Base-by-base conservation (phyloP, 139 green algal species). In the Penium margaritaceum region DNA sequence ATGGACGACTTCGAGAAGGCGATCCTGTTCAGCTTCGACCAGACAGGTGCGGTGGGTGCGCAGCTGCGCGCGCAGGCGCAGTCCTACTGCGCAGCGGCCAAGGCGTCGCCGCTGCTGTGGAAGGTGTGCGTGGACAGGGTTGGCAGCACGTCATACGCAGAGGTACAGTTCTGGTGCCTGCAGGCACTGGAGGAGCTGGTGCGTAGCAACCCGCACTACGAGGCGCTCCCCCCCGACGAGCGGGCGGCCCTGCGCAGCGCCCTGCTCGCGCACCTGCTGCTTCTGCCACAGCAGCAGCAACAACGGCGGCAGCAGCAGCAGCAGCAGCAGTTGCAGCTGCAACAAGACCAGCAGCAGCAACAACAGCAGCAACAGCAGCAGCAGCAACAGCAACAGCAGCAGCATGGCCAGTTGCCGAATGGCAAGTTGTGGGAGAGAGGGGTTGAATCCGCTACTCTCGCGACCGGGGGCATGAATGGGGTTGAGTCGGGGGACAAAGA, bases 81-180 rank as follows among this genome's bases (percentile, higher is more conserved):
- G 21, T 72, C 72, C 0, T 95, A 90, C 70, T 81, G 89, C 21
- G 66, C 78, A 12, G 63, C 84, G n/a, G 71, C 89, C 5, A 89
- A 88, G 58, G 43, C 63, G 5, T 86, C 75, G 0, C 80, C 85
- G 19, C 79, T 90, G 2, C 82, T 76, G 41, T 95, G 87, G 90
- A 68, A 79, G 57, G 67, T 95, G 1, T 96, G 89, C 74, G 34
- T 91, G 0, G 78, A 89, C n/a, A 84, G 86, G 3, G 92, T 94
- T 51, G 70, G 77, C 2, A 24, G 63, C 14, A 90, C 83, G 0
- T 1, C 34, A 14, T 92, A 92, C 72, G 39, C 76, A 9, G 93
- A 97, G 79, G 92, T 97, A 51, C 87, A 88, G 43, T 98, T 98
- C 78, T 98, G 93, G 93, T 97, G 93, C 83, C 76, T 97, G 35